Evolutionary conservation across 208 protist species (phyloP).

Genomic region (Wallacemonas collosoma): DNA sequence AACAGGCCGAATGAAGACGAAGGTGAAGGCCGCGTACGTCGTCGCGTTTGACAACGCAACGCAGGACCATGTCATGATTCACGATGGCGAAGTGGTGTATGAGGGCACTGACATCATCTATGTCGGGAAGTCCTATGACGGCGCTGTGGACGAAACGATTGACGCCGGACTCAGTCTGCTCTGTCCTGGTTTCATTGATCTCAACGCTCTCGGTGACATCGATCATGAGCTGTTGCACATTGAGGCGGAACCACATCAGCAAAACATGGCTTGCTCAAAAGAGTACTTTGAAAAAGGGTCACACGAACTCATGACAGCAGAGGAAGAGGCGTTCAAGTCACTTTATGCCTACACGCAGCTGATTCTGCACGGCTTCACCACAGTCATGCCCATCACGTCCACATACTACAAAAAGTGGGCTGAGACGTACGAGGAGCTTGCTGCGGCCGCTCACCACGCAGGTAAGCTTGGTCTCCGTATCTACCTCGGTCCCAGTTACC

Average conservation of each 20-base stretch:
- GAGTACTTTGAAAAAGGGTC: constrained; percentile 15
- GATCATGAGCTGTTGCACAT: constrained; percentile 16
- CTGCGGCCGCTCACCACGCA: constrained; percentile 14
- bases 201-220: constrained; percentile 15
- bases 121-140: neutral
- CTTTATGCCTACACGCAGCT: constrained; percentile 12
- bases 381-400: constrained; percentile 15
- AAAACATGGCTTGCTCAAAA: constrained; percentile 15
- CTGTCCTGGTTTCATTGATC: constrained; percentile 11
- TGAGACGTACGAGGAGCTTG: constrained; percentile 18
- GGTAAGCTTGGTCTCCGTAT: constrained; percentile 13
- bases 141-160: constrained; percentile 9
- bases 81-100: constrained; percentile 12
- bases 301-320: constrained; percentile 13
- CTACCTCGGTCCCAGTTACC: constrained; percentile 14
- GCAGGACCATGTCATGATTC: neutral
- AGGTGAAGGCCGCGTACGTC: constrained; percentile 6
- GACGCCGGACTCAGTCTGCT: constrained; percentile 17
- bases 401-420: constrained; percentile 19
- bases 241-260: neutral
- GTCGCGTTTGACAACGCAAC: constrained; percentile 5
- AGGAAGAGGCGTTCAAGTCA: constrained; percentile 18
- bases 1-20: constrained; percentile 2
- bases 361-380: constrained; percentile 17
- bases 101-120: constrained; percentile 13